Base-by-base conservation (phyloP, 139 green algal species). In the Chlamydomonas asymmetrica region DNA sequence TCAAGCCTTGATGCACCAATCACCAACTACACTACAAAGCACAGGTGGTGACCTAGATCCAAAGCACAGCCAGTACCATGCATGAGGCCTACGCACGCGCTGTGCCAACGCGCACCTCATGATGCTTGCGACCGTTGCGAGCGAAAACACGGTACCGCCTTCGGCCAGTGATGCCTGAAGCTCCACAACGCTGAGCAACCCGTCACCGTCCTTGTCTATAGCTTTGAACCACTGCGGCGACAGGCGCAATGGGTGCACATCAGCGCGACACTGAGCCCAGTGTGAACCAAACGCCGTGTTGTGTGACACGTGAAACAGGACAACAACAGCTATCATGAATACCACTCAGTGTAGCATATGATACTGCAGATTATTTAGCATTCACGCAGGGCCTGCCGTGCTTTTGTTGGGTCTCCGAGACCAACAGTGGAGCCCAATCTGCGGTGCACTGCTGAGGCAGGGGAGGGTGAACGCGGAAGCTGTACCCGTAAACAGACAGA, bases 61-160 rank as follows among this genome's bases (percentile, higher is more conserved):
- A 27, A 61, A 61, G 52, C 25, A 61, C 25, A 61, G 27, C 25
- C 25, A 61, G 27, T 29, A 61, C 25, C 52, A 29, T 25, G 52
- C 52, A 29, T 61, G 52, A 25, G 25, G 52, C 52, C 25, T 27
- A 29, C 52, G 27, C 49, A 20, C 23, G 49, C 49, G 49, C 49
- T 20, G 20, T 20, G 23, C 22, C 23, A 40, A 4, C 35, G 4
- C 66, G 3, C 59, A 87, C 84, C 86, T 72, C 31, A 93, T 91
- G 40, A 93, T 91, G 35, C 84, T 66, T 8, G 82, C 82, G 1
- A 84, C 79, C 4, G 77, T 83, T 4, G 75, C 66, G 13, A 92
- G 41, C 48, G 62, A 82, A 63, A 93, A 91, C 49, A 86, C 78
- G 4, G 91, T 56, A 7, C 80, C 76, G 7, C 86, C 82, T 22